A percentile compares a stretch with the other conserved stretches of the same genome.
These are phyloP conservation scores for Metarhizium anisopliae DNA, from an alignment of 2,329 filamentous ascomycete species.

Conservation along the genomic window DNA sequence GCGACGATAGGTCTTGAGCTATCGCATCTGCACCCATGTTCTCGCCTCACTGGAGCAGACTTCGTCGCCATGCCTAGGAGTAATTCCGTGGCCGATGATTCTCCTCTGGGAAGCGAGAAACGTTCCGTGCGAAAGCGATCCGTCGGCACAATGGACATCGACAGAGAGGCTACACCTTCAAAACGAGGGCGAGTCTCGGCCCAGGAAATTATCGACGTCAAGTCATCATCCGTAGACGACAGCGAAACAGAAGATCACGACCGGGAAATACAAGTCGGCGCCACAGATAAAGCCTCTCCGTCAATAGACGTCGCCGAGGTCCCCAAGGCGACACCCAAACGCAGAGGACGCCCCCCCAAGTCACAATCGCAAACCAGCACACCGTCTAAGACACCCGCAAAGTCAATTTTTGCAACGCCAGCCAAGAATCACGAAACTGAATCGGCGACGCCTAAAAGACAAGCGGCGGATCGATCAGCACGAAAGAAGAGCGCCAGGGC, in stretches of 20 bases:
- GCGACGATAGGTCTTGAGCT: not conserved
- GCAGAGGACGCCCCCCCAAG: constrained; percentile 21
- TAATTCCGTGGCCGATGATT: not conserved
- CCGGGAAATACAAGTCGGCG: not conserved
- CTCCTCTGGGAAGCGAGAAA: not conserved
- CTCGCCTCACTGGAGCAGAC: not conserved
- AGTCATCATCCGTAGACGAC: constrained; percentile 4
- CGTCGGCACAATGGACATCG: constrained; percentile 17
- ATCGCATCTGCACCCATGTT: not conserved
- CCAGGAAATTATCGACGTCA: constrained; percentile 1
- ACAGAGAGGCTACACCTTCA: constrained; percentile 17
- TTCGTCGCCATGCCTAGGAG: constrained; percentile 6
- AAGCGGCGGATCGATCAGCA: constrained; percentile 75
- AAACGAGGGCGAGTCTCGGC: constrained; percentile 21
- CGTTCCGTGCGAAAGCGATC: constrained; percentile 12
- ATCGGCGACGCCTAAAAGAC: constrained; percentile 51
- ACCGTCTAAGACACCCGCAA: constrained; percentile 19
- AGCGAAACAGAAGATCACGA: constrained; percentile 4
- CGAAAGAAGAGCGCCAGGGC: constrained; percentile 74
- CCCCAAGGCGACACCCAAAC: constrained; percentile 20
- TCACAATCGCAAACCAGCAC: constrained; percentile 19
- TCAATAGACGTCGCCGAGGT: not conserved
- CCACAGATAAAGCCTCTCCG: not conserved
- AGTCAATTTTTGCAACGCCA: constrained; percentile 26
- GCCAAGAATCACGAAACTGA: constrained; percentile 23